phyloP scores from a whole-genome alignment of 768 basidiomycete genomes.

The Calocybe cyanea region DNA sequence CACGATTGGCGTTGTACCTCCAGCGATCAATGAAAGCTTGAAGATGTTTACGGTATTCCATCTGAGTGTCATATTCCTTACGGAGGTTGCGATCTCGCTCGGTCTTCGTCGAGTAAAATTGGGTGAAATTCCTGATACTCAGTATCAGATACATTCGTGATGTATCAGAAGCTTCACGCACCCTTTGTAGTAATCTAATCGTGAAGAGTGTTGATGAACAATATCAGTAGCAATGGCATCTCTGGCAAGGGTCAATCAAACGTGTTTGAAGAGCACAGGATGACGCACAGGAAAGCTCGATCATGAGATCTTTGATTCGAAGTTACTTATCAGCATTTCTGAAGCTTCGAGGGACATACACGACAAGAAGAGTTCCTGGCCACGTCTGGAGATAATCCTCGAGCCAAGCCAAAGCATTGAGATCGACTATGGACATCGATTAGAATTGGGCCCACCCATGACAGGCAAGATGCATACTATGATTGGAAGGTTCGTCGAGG shows the following conservation, averaged over 20 bases:
- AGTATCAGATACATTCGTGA: conserved; percentile 3
- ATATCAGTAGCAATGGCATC: conserved; percentile 98
- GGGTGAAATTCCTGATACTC: conserved; percentile 78
- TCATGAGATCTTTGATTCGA: conserved; percentile 76
- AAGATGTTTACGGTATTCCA: conserved; percentile 91
- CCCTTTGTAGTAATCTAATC: conserved; percentile 98
- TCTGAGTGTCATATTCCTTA: conserved; percentile 95
- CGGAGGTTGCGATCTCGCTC: conserved; percentile 88
- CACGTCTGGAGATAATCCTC: conserved; percentile 97
- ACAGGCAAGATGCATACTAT: conserved; percentile 52
- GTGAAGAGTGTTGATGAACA: conserved; percentile 89
- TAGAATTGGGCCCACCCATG: background rate
- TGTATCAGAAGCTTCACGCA: conserved; percentile 23
- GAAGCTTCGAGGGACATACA: conserved; percentile 47
- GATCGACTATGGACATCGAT: conserved; percentile 53
- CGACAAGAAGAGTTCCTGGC: conserved; percentile 87
- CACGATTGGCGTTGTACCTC: conserved; percentile 96
- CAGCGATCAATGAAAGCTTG: conserved; percentile 98
- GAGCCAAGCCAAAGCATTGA: conserved; percentile 96
- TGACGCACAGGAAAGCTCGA: conserved; percentile 81
- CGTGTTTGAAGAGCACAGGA: background rate
- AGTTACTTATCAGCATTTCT: conserved; percentile 4
- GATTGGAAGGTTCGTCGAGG: conserved; percentile 95
- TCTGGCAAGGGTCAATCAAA: conserved; percentile 28
- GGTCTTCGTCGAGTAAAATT: conserved; percentile 98